Percentiles rank a stretch among this genome's conserved stretches.
phyloP scores from a whole-genome alignment of 805 yeast species.

The Wickerhamiella brachini region DNA sequence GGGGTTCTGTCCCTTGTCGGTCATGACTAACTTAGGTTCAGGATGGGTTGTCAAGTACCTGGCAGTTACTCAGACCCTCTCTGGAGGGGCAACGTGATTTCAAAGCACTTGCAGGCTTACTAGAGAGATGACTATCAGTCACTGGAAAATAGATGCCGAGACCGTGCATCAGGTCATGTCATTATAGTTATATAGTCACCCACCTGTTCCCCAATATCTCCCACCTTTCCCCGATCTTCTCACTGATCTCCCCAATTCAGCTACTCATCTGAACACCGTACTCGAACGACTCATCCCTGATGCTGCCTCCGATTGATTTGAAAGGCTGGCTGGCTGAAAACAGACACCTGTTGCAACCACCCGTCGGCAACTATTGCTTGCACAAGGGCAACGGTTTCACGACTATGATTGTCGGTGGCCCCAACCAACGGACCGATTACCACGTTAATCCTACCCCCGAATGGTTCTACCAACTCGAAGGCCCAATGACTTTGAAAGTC shows the following conservation, averaged over 20 bases:
- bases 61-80: too few relatives aligned
- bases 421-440: slow-evolving; percentile 85
- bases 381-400: slow-evolving; percentile 79
- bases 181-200: not conserved
- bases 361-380: slow-evolving; percentile 80
- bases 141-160: not conserved
- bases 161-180: not conserved
- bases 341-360: slow-evolving; percentile 66
- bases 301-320: slow-evolving; percentile 49
- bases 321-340: slow-evolving; percentile 72
- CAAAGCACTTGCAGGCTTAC: not conserved
- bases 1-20: slow-evolving; percentile 1
- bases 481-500: slow-evolving; percentile 69
- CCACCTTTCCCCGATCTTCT: not conserved
- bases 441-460: slow-evolving; percentile 92
- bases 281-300: too few relatives aligned
- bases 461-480: slow-evolving; percentile 80
- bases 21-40: not conserved
- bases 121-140: too few relatives aligned
- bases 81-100: not conserved
- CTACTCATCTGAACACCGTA: too few relatives aligned
- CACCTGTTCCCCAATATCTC: not conserved
- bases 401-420: slow-evolving; percentile 93
- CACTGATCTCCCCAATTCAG: too few relatives aligned
- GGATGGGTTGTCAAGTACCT: not conserved